Percentiles rank a stretch among this genome's conserved stretches.
phyloP scores from a whole-genome alignment of 2,329 filamentous ascomycete species.

The Cercospora sp. region DNA sequence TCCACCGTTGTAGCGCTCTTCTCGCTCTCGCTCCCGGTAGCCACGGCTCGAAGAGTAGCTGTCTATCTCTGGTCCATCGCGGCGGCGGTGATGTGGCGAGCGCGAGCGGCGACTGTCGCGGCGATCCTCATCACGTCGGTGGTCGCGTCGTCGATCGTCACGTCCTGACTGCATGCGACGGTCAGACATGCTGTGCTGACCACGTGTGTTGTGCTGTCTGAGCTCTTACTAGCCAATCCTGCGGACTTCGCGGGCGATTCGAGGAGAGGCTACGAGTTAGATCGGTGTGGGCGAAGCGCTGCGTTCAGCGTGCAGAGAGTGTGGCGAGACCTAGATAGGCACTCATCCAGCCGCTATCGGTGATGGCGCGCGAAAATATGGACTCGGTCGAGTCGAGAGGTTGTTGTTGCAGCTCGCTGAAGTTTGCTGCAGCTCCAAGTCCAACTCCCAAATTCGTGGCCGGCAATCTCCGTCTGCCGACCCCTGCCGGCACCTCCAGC shows the following conservation, averaged over 20 bases:
- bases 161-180: conserved; percentile 47
- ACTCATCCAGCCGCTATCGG: not conserved
- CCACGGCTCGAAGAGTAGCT: conserved; percentile 90
- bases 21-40: conserved; percentile 89
- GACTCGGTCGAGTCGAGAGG: not conserved
- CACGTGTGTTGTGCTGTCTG: conserved; percentile 25
- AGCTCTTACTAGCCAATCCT: conserved; percentile 33
- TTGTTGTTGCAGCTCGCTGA: not conserved
- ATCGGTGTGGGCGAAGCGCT: not conserved
- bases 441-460: not conserved
- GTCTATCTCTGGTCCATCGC: conserved; percentile 63
- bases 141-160: conserved; percentile 44
- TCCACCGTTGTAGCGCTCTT: conserved; percentile 77
- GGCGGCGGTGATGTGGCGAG: conserved; percentile 68
- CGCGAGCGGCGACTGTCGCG: conserved; percentile 65
- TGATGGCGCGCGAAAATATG: not conserved
- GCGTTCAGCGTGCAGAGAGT: conserved; percentile 3
- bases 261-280: conserved; percentile 11
- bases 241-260: conserved; percentile 8
- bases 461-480: not conserved
- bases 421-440: not conserved
- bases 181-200: conserved; percentile 39
- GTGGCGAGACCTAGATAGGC: not conserved
- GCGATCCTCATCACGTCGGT: conserved; percentile 46
- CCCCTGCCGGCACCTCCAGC: not conserved